phyloP scores from a whole-genome alignment of 2,329 filamentous ascomycete species.

The Botryotinia globosa region DNA sequence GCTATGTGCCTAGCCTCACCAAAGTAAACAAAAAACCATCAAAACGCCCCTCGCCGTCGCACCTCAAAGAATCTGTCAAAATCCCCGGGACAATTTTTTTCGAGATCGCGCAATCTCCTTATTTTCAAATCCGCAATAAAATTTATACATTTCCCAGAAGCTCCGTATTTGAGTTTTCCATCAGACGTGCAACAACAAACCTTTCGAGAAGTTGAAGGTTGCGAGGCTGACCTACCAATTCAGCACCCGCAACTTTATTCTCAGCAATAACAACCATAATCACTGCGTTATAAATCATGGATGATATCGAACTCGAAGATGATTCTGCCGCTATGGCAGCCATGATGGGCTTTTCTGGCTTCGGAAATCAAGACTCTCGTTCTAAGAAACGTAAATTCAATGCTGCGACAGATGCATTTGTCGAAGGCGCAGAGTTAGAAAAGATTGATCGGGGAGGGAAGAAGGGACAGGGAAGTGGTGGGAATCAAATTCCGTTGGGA shows the following conservation, averaged over 20 bases:
- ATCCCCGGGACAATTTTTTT: not conserved
- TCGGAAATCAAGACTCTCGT: constrained; percentile 54
- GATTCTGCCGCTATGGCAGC: constrained; percentile 42
- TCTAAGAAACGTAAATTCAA: constrained; percentile 68
- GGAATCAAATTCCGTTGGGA: constrained; percentile 36
- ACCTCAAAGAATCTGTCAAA: not conserved
- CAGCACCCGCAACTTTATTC: not conserved
- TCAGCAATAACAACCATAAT: not conserved
- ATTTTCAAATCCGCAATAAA: not conserved
- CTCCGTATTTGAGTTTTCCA: not conserved
- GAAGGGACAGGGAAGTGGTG: constrained; percentile 38
- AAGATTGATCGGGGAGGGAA: constrained; percentile 37
- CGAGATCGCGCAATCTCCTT: not conserved
- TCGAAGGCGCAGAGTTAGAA: constrained; percentile 40
- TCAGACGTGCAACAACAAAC: constrained; percentile 10
- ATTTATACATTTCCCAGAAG: not conserved
- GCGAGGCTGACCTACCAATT: not conserved
- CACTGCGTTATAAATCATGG: not conserved
- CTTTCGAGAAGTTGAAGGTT: not conserved
- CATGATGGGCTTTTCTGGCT: constrained; percentile 71
- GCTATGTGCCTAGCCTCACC: constrained; percentile 4
- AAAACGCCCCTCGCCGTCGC: not conserved
- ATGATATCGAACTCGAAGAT: constrained; percentile 13
- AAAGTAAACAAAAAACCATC: constrained; percentile 1
- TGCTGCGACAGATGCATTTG: constrained; percentile 50